phyloP scores from a whole-genome alignment of 2,329 filamentous ascomycete genomes.

The Penicillium sp. region DNA sequence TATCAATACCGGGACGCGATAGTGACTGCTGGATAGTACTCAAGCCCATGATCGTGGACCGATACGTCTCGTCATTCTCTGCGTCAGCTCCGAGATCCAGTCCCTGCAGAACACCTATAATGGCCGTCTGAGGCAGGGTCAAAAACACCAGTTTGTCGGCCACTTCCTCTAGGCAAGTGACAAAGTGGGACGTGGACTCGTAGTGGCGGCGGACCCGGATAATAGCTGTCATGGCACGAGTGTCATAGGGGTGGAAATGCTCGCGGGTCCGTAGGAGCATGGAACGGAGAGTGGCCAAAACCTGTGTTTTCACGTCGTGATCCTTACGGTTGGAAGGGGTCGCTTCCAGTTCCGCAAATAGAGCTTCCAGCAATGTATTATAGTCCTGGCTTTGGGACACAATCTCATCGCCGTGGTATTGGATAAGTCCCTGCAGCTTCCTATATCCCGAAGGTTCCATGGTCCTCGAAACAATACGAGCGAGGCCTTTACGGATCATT shows the following conservation, averaged over 20 bases:
- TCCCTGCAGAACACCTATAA: slow-evolving; percentile 36
- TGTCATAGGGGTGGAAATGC: slow-evolving; percentile 35
- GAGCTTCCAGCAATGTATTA: slow-evolving; percentile 36
- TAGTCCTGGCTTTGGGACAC: slow-evolving; percentile 37
- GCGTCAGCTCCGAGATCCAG: slow-evolving; percentile 29
- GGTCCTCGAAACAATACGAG: slow-evolving; percentile 33
- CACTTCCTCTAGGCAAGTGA: slow-evolving; percentile 40
- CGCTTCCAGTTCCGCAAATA: slow-evolving; percentile 38
- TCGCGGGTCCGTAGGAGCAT: slow-evolving; percentile 38
- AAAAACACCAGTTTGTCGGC: slow-evolving; percentile 35
- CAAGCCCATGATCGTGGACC: slow-evolving; percentile 36
- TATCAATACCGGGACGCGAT: slow-evolving; percentile 14
- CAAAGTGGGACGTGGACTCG: slow-evolving; percentile 40
- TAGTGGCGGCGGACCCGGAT: slow-evolving; percentile 39
- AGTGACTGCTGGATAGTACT: slow-evolving; percentile 22
- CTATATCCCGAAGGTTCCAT: slow-evolving; percentile 44
- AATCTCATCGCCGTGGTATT: slow-evolving; percentile 35
- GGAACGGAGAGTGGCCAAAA: slow-evolving; percentile 41
- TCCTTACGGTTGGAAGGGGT: slow-evolving; percentile 29
- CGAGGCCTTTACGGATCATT: slow-evolving; percentile 40
- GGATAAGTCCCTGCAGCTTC: slow-evolving; percentile 42
- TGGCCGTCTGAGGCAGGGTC: slow-evolving; percentile 17
- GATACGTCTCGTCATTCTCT: slow-evolving; percentile 30
- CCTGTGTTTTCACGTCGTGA: slow-evolving; percentile 42
- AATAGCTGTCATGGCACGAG: slow-evolving; percentile 36